phyloP scores from a whole-genome alignment of 305 asterid genomes.

The Salvia sclarea region DNA sequence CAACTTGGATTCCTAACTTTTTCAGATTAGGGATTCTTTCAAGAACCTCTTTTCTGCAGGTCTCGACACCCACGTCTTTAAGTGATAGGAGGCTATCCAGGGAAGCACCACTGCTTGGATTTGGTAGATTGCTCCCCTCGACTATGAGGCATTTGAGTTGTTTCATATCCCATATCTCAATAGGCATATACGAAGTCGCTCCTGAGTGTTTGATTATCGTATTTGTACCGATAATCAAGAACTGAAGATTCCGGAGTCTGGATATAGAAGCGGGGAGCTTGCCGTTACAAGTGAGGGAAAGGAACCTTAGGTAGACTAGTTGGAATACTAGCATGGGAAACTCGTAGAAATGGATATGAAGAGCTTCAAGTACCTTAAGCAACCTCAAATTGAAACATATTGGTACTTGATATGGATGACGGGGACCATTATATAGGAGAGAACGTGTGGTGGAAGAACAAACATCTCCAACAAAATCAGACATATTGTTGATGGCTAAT shows the following conservation, averaged over 20 bases:
- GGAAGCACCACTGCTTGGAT: neutral
- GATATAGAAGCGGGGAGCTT: neutral
- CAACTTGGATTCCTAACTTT: constrained; percentile 7
- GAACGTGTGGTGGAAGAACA: constrained; percentile 7
- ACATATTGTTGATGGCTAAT: neutral
- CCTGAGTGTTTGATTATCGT: too few relatives aligned
- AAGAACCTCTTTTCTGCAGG: neutral
- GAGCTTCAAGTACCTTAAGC: constrained; percentile 7
- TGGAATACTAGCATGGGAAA: neutral
- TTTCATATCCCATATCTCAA: constrained; percentile 26
- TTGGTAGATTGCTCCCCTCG: constrained; percentile 20
- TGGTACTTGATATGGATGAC: neutral
- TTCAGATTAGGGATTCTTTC: neutral
- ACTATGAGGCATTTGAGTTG: constrained; percentile 9
- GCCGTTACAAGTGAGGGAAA: constrained; percentile 8
- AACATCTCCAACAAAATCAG: neutral
- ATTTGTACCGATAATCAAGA: neutral
- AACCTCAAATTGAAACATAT: neutral
- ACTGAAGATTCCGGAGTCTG: constrained; percentile 6
- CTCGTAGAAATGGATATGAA: neutral
- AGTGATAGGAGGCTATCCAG: constrained; percentile 5
- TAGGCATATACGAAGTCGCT: neutral
- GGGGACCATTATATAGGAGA: neutral
- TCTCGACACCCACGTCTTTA: neutral
- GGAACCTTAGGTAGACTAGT: neutral